Conservation (phyloP, 306 rosid genomes). For the Cotoneaster glaucophyllus region DNA sequence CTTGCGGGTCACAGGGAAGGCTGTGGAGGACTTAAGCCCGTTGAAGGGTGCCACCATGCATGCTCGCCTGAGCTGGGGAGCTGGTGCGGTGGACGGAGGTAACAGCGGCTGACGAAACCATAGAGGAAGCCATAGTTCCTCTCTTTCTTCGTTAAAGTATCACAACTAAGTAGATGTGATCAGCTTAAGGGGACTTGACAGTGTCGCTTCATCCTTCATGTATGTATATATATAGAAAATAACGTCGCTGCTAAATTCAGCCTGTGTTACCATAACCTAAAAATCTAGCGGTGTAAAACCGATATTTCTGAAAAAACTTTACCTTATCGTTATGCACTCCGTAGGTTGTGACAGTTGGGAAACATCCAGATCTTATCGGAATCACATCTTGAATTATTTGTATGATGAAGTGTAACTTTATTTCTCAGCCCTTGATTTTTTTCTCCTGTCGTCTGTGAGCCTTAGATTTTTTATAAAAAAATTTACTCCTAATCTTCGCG, state of each 20-base stretch:
- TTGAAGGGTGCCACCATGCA: conserved; percentile 62
- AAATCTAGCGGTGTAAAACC: conserved; percentile 4
- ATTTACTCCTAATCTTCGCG: not conserved
- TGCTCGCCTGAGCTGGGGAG: conserved; percentile 42
- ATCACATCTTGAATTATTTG: not conserved
- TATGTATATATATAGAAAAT: not conserved
- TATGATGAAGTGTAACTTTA: not conserved
- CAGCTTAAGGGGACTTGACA: not conserved
- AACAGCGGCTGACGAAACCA: conserved; percentile 47
- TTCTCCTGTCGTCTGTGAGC: not conserved
- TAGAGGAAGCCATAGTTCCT: conserved; percentile 51
- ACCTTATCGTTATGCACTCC: conserved; percentile 21
- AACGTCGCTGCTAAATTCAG: not conserved
- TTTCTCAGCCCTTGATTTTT: not conserved
- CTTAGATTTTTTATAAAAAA: not conserved
- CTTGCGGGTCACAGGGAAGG: conserved; percentile 55
- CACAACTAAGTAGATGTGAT: not conserved
- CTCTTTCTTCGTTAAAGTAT: not conserved
- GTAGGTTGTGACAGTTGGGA: conserved; percentile 20
- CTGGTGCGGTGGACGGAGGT: conserved; percentile 40
- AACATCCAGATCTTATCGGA: conserved; percentile 19
- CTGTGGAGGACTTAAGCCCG: conserved; percentile 59
- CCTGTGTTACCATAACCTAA: not conserved
- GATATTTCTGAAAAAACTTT: not conserved
- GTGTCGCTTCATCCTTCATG: not conserved